Conservation (phyloP, 257 asterid species). For the Agastache rugosa region DNA sequence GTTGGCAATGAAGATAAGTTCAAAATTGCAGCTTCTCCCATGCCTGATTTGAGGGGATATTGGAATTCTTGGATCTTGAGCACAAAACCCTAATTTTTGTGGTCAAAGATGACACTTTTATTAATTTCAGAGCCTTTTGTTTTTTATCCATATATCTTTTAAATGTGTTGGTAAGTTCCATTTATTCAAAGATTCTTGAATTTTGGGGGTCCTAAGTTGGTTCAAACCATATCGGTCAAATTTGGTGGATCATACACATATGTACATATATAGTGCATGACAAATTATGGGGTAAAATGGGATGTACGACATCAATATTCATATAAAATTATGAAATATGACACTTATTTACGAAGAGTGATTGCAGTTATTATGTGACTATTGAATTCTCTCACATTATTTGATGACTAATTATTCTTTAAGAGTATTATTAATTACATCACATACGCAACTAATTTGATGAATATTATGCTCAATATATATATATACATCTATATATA, state of each 20-base stretch:
- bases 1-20: conserved; percentile 36
- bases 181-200: conserved; percentile 23
- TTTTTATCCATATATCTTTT: neutral
- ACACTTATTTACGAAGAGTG: no score
- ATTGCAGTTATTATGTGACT: no score
- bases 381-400: no score
- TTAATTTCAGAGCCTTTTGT: conserved; percentile 39
- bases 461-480: neutral
- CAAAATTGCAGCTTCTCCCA: conserved; percentile 36
- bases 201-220: neutral
- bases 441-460: neutral
- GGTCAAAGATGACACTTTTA: conserved; percentile 39
- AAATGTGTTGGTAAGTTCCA: neutral
- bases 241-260: neutral
- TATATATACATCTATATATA: no score
- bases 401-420: no score
- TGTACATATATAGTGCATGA: no score
- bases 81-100: conserved; percentile 29
- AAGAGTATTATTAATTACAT: neutral
- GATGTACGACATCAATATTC: no score
- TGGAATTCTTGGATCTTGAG: conserved; percentile 51
- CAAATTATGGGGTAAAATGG: no score
- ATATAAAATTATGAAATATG: no score
- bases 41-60: conserved; percentile 37
- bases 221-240: conserved; percentile 7